These are phyloP conservation scores for Neurospora sp. DNA, from an alignment of 495 filamentous ascomycete genomes.

Conservation along the genomic window DNA sequence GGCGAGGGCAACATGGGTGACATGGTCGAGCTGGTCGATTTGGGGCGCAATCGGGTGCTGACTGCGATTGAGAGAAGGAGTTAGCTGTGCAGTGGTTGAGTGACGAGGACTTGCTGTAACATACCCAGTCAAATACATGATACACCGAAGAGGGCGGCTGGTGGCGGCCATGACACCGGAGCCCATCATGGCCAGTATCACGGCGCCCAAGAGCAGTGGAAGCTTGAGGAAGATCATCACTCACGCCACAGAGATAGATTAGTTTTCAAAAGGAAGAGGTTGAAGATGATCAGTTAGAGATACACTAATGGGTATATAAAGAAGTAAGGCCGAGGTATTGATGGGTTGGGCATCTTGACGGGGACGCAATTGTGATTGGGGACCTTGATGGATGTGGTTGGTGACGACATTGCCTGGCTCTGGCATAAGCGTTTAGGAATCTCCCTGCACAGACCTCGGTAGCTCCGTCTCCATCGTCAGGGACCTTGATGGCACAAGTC, in stretches of 20 bases:
- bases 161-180: slow-evolving; percentile 6
- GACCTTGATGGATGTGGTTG: neutral
- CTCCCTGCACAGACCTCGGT: neutral
- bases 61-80: slow-evolving; percentile 17
- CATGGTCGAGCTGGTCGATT: slow-evolving; percentile 30
- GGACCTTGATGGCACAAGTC: neutral
- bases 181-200: neutral
- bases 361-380: neutral
- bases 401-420: neutral
- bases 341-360: neutral
- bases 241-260: neutral
- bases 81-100: neutral
- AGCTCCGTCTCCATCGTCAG: neutral
- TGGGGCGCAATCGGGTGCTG: slow-evolving; percentile 45
- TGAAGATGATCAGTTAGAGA: neutral
- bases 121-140: slow-evolving; percentile 55
- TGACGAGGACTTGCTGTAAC: neutral
- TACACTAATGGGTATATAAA: neutral
- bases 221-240: neutral
- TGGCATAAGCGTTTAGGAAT: neutral
- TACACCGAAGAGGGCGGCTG: slow-evolving; percentile 27
- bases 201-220: neutral
- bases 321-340: neutral
- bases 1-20: slow-evolving; percentile 58
- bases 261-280: neutral